Conservation (phyloP, 1,284 basidiomycete genomes). For the Apiotrichum porosum region DNA sequence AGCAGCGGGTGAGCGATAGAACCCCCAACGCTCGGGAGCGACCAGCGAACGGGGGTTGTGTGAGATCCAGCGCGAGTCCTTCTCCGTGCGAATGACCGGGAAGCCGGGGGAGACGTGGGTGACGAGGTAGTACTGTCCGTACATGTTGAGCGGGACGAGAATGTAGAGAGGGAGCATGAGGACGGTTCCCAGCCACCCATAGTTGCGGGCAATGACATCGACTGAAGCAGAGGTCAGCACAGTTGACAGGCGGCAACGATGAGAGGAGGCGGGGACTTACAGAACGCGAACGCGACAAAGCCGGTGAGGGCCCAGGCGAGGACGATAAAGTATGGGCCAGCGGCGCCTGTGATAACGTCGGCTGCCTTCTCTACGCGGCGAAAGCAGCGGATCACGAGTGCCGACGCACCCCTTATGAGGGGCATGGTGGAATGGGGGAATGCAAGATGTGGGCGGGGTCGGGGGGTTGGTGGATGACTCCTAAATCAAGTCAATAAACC, state of each 20-base stretch:
- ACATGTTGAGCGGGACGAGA: conserved; percentile 71
- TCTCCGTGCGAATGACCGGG: conserved; percentile 40
- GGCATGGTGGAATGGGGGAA: conserved; percentile 1
- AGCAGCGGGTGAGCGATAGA: not conserved
- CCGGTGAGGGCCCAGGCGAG: conserved; percentile 69
- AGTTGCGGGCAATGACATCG: conserved; percentile 61
- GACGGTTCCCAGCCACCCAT: conserved; percentile 52
- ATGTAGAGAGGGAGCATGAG: conserved; percentile 61
- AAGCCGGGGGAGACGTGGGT: conserved; percentile 73
- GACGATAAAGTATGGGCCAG: conserved; percentile 81
- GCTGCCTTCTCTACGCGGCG: conserved; percentile 69
- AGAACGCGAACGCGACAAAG: conserved; percentile 70
- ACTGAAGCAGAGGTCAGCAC: conserved; percentile 53
- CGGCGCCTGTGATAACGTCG: conserved; percentile 78
- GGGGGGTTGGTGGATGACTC: too few relatives aligned
- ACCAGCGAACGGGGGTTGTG: conserved; percentile 21
- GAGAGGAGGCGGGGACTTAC: conserved; percentile 54
- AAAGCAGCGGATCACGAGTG: conserved; percentile 75
- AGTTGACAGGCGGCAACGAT: too few relatives aligned
- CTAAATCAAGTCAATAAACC: too few relatives aligned
- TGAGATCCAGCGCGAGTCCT: conserved; percentile 28
- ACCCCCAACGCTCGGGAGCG: conserved; percentile 32
- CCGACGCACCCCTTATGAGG: conserved; percentile 38
- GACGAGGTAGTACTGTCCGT: conserved; percentile 76
- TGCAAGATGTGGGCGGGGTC: too few relatives aligned